Percentiles rank a stretch among this genome's conserved stretches.
phyloP scores from a whole-genome alignment of 805 yeast species.

The Hanseniaspora clermontiae region DNA sequence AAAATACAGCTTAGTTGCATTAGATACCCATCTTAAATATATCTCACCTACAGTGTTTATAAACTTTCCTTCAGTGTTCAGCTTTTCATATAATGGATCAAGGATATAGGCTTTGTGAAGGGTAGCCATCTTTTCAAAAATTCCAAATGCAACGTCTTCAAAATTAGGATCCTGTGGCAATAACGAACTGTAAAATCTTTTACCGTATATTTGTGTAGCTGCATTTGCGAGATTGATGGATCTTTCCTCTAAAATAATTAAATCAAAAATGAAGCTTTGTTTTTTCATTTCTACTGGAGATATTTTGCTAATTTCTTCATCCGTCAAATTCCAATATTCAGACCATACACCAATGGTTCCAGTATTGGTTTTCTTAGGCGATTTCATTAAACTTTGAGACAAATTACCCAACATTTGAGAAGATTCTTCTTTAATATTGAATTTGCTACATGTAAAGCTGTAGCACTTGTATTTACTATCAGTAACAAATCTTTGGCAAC shows the following conservation, averaged over 20 bases:
- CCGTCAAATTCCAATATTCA: slow-evolving; percentile 49
- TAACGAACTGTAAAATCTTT: slow-evolving; percentile 31
- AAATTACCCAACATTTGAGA: not conserved
- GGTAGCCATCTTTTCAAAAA: slow-evolving; percentile 43
- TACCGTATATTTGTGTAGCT: slow-evolving; percentile 47
- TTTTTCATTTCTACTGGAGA: slow-evolving; percentile 43
- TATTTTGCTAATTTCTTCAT: slow-evolving; percentile 40
- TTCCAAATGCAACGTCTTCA: slow-evolving; percentile 43
- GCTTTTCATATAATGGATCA: slow-evolving; percentile 44
- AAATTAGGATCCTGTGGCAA: slow-evolving; percentile 43
- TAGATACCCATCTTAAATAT: slow-evolving; percentile 50
- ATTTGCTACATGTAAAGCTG: slow-evolving; percentile 7
- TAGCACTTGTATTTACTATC: slow-evolving; percentile 8
- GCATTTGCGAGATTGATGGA: slow-evolving; percentile 56
- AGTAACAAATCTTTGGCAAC: slow-evolving; percentile 2
- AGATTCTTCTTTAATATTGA: not conserved
- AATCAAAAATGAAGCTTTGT: slow-evolving; percentile 66
- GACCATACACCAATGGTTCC: slow-evolving; percentile 45
- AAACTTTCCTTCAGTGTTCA: slow-evolving; percentile 53
- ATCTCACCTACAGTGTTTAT: slow-evolving; percentile 52
- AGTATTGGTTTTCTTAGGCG: slow-evolving; percentile 13
- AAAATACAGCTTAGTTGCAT: slow-evolving; percentile 42
- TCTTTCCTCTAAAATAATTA: slow-evolving; percentile 57
- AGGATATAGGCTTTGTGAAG: slow-evolving; percentile 43
- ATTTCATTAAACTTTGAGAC: not conserved